phyloP scores from a whole-genome alignment of 2,329 filamentous ascomycete species.

The Fusarium odoratissimum region DNA sequence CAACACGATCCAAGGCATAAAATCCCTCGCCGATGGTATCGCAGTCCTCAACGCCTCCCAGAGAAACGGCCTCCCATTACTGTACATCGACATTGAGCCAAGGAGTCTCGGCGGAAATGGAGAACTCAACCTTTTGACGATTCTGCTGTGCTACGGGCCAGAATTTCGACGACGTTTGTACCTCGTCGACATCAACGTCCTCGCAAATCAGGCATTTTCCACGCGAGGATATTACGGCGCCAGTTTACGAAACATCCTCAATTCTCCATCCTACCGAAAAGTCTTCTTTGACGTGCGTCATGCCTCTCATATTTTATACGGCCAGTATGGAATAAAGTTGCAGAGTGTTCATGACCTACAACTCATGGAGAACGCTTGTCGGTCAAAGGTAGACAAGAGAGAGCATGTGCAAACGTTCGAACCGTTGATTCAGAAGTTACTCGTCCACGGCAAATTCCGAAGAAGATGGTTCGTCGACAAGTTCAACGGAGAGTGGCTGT shows the following conservation, averaged over 20 bases:
- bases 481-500: background rate
- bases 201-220: background rate
- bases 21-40: background rate
- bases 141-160: background rate
- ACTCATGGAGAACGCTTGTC: background rate
- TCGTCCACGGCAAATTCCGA: fast-evolving
- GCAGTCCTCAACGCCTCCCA: background rate
- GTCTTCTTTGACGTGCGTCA: background rate
- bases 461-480: background rate
- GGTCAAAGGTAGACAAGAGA: fast-evolving
- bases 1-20: background rate
- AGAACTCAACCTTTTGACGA: background rate
- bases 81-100: background rate
- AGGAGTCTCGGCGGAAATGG: background rate
- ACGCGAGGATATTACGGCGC: background rate
- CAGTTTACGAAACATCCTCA: background rate
- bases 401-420: fast-evolving
- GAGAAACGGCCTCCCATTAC: background rate
- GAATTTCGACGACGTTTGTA: background rate
- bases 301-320: fast-evolving
- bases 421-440: fast-evolving
- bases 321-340: background rate
- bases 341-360: background rate
- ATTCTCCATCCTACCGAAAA: background rate
- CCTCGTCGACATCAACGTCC: background rate